Evolutionary conservation across 192 early-diverging fungal genomes (phyloP).

Genomic region (Irineochytrium annulatum): DNA sequence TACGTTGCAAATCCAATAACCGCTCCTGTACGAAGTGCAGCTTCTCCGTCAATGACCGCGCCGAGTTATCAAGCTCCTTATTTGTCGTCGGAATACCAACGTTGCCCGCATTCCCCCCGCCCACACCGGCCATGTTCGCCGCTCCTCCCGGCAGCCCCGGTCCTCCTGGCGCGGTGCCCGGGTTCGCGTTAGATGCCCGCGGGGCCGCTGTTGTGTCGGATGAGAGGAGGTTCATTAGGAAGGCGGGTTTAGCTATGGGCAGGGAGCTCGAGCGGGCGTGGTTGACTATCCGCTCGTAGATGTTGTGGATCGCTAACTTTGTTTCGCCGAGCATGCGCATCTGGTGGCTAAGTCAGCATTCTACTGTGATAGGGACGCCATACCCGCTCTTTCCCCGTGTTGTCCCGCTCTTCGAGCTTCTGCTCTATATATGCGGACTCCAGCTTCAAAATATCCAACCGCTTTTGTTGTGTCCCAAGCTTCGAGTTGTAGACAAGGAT

Average conservation of each 20-base stretch:
- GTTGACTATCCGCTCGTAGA: conserved; percentile 42
- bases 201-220: conserved; percentile 6
- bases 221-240: neutral
- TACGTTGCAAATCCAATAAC: conserved; percentile 48
- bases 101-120: conserved; percentile 6
- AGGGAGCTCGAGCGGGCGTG: conserved; percentile 3
- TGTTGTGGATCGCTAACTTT: conserved; percentile 60
- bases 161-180: conserved; percentile 1
- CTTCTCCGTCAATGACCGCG: conserved; percentile 41
- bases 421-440: conserved; percentile 50
- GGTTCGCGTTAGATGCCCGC: conserved; percentile 5
- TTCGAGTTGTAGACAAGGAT: conserved; percentile 58
- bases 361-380: neutral
- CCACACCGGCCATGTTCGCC: conserved; percentile 3
- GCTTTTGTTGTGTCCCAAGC: conserved; percentile 53
- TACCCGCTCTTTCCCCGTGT: conserved; percentile 52
- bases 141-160: conserved; percentile 3
- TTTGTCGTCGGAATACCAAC: conserved; percentile 17
- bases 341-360: conserved; percentile 15
- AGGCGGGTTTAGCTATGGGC: neutral
- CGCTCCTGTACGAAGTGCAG: conserved; percentile 51
- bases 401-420: conserved; percentile 47
- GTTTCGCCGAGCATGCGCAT: conserved; percentile 51
- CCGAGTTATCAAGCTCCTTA: conserved; percentile 25
- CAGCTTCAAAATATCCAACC: conserved; percentile 48